Conservation (phyloP, 306 rosid species). For the Morella rubra region DNA sequence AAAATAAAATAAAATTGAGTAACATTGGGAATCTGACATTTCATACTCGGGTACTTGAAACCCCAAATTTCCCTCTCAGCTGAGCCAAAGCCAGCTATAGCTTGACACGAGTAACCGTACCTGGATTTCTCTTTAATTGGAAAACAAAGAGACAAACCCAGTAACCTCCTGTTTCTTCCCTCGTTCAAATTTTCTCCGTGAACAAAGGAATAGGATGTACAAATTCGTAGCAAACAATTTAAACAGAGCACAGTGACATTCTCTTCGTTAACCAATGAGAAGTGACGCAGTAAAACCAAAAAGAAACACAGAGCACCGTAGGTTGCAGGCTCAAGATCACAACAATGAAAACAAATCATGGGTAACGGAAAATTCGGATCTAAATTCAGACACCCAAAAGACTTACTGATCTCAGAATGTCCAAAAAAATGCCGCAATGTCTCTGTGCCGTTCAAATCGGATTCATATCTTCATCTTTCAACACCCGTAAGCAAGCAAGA, state of each 20-base stretch:
- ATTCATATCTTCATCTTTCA: conserved; percentile 13
- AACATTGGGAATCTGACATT: neutral
- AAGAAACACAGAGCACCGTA: neutral
- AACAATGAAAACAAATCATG: neutral
- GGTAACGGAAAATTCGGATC: neutral
- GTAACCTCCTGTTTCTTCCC: neutral
- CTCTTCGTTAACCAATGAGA: neutral
- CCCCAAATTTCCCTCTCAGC: neutral
- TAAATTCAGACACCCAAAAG: conserved; percentile 13
- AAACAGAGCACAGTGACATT: neutral
- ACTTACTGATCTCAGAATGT: conserved; percentile 33
- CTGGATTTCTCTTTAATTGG: neutral
- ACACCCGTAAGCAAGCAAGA: neutral
- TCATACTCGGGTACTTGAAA: neutral
- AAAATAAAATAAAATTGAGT: too few species aligned
- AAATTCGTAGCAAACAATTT: neutral
- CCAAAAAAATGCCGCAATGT: conserved; percentile 13
- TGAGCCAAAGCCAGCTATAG: neutral
- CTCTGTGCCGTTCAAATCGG: conserved; percentile 21
- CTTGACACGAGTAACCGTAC: neutral
- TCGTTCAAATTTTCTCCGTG: neutral
- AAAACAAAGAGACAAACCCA: neutral
- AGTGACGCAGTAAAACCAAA: neutral
- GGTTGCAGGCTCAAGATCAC: conserved; percentile 4
- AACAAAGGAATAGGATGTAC: neutral